These are phyloP conservation scores for Cornus florida DNA, from an alignment of 148 eudicot genomes.

Conservation along the genomic window DNA sequence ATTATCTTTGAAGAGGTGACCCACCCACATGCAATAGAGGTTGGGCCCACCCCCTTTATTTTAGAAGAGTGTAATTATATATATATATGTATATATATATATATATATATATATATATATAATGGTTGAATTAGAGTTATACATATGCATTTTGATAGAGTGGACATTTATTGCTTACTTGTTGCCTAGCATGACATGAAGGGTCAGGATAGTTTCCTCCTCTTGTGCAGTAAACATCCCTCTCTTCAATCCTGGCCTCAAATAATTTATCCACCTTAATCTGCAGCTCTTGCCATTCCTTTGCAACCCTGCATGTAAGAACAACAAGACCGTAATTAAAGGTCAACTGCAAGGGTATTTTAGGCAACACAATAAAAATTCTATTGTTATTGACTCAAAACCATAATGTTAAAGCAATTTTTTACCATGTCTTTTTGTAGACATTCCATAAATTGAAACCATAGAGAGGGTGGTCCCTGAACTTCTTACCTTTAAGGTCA, in stretches of 20 bases:
- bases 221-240: slow-evolving; percentile 59
- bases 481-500: not conserved
- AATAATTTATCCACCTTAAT: slow-evolving; percentile 76
- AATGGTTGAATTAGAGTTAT: not conserved
- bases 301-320: slow-evolving; percentile 45
- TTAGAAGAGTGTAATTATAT: not conserved
- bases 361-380: not conserved
- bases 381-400: not conserved
- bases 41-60: not conserved
- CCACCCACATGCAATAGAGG: not conserved
- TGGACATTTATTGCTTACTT: slow-evolving; percentile 49
- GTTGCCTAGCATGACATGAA: slow-evolving; percentile 78
- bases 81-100: no score
- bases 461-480: not conserved
- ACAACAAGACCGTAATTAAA: not conserved
- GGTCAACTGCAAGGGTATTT: slow-evolving; percentile 26
- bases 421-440: not conserved
- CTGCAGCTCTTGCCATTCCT: slow-evolving; percentile 92
- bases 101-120: no score
- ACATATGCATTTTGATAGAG: no score
- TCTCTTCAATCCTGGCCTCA: slow-evolving; percentile 77
- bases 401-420: not conserved
- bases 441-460: not conserved
- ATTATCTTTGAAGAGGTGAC: not conserved
- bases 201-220: slow-evolving; percentile 53